These are phyloP conservation scores for Moesziomyces aphidis DNA, from an alignment of 1,284 basidiomycete genomes.

Conservation along the genomic window DNA sequence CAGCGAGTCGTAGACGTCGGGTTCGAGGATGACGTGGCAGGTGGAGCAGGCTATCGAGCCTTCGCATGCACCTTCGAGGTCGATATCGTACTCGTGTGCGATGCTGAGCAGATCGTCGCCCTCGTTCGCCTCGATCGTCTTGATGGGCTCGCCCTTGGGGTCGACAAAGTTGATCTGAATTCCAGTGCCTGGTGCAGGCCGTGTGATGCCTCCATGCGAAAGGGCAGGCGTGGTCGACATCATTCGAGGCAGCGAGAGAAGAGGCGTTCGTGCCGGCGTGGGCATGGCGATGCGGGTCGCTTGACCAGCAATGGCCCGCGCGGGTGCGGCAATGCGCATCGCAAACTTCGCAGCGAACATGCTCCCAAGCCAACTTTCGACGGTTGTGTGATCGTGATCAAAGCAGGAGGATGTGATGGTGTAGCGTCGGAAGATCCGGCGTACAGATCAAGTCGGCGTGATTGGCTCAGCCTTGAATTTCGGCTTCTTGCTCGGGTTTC, in stretches of 20 bases:
- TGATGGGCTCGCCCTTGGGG: constrained; percentile 82
- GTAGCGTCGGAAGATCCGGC: not conserved
- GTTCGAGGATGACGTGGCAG: constrained; percentile 91
- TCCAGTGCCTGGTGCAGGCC: constrained; percentile 74
- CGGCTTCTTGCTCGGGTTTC: not conserved
- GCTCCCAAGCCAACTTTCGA: not conserved
- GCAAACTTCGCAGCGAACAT: not conserved
- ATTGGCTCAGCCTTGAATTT: not conserved
- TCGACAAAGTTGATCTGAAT: constrained; percentile 91
- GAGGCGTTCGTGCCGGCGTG: not conserved
- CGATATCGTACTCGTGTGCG: constrained; percentile 95
- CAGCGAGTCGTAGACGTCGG: constrained; percentile 83
- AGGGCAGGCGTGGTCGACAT: constrained; percentile 5
- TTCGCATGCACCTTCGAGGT: constrained; percentile 96
- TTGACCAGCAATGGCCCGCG: not conserved
- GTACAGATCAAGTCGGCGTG: not conserved
- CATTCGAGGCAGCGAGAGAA: constrained; percentile 1
- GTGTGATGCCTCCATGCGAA: constrained; percentile 71
- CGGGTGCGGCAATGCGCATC: not conserved
- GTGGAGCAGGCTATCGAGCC: constrained; percentile 97
- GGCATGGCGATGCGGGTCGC: not conserved
- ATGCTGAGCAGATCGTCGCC: constrained; percentile 91
- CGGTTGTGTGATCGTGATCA: no score
- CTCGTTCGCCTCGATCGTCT: constrained; percentile 90
- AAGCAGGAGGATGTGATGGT: no score